Evolutionary conservation across 768 basidiomycete genomes (phyloP).

Genomic region (Ramaria rubella): DNA sequence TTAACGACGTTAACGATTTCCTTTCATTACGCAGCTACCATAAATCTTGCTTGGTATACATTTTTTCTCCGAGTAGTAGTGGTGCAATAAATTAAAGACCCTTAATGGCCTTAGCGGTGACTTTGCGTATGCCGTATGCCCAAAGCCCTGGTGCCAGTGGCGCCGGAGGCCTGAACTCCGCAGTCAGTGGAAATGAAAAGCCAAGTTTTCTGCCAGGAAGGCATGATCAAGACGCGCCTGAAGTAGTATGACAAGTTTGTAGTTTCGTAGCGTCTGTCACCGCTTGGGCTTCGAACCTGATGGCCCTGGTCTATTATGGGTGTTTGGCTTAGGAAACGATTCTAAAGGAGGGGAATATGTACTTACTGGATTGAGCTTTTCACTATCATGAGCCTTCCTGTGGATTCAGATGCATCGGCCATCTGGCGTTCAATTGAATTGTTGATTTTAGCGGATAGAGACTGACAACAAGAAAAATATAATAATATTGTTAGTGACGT

Average conservation of each 20-base stretch:
- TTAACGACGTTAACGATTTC: constrained; percentile 11
- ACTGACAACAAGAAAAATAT: constrained; percentile 35
- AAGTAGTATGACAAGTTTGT: not conserved
- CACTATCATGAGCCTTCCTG: constrained; percentile 91
- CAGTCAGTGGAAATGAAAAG: too few species aligned
- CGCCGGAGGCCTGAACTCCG: too few species aligned
- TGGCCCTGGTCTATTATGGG: not conserved
- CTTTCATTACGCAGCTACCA: not conserved
- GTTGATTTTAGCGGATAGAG: constrained; percentile 85
- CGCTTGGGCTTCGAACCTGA: constrained; percentile 1
- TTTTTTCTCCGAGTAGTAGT: not conserved
- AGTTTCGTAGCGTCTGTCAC: not conserved
- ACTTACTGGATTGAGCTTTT: constrained; percentile 37
- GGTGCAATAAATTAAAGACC: not conserved
- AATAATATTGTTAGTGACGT: not conserved
- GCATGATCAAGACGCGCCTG: not conserved
- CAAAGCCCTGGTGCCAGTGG: too few species aligned
- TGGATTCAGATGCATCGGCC: constrained; percentile 72
- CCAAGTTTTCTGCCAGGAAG: too few species aligned
- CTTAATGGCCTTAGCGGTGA: too few species aligned
- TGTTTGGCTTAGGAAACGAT: not conserved
- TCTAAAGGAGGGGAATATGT: not conserved
- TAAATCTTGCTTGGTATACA: not conserved
- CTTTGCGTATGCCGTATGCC: too few species aligned
- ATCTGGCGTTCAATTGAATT: constrained; percentile 88